Evolutionary conservation across 2,329 filamentous ascomycete species (phyloP).

Genomic region (Akanthomyces muscarius): DNA sequence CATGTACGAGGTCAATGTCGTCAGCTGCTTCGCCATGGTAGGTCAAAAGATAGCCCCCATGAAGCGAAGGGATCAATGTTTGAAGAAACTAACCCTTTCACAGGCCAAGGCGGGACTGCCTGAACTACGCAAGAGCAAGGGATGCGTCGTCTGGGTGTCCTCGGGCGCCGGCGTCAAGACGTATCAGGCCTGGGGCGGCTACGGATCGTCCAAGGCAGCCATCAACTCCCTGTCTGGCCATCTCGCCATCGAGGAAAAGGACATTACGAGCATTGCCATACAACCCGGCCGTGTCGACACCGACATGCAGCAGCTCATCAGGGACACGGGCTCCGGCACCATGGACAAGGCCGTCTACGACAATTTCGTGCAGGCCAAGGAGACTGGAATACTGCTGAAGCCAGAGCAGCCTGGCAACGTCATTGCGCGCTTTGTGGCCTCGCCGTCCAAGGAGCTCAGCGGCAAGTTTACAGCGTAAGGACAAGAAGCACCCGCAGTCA

Average conservation of each 20-base stretch:
- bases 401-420: slow-evolving; percentile 83
- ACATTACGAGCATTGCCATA: slow-evolving; percentile 68
- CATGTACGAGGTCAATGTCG: slow-evolving; percentile 80
- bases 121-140: slow-evolving; percentile 62
- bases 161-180: slow-evolving; percentile 68
- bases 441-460: slow-evolving; percentile 62
- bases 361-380: slow-evolving; percentile 65
- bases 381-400: slow-evolving; percentile 66
- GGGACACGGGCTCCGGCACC: slow-evolving; percentile 51
- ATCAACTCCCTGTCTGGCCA: slow-evolving; percentile 75
- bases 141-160: slow-evolving; percentile 72
- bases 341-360: slow-evolving; percentile 58
- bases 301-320: slow-evolving; percentile 80
- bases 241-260: slow-evolving; percentile 70
- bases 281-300: slow-evolving; percentile 82
- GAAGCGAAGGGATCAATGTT: background rate
- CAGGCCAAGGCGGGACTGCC: slow-evolving; percentile 69
- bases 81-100: background rate
- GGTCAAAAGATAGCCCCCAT: slow-evolving; percentile 26
- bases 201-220: slow-evolving; percentile 79
- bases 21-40: slow-evolving; percentile 77
- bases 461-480: slow-evolving; percentile 70
- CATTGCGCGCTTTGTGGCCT: slow-evolving; percentile 72
- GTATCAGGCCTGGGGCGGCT: slow-evolving; percentile 73
- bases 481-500: background rate